A percentile compares a stretch with the other conserved stretches of the same genome.
Conservation (phyloP, 352 stramenopile genomes). For the Saprolegnia diclina region DNA sequence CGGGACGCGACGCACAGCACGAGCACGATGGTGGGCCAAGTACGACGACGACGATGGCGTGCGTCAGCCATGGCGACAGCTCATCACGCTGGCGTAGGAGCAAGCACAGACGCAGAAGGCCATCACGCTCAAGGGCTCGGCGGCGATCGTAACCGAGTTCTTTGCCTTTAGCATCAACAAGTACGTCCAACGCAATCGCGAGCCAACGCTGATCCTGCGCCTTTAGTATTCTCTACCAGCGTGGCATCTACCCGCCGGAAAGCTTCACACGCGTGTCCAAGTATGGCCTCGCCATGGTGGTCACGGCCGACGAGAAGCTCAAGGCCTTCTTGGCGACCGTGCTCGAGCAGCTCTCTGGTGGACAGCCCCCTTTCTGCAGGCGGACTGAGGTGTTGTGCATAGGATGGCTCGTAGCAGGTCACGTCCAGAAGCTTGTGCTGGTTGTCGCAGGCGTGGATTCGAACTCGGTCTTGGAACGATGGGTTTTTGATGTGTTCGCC, state of each 20-base stretch:
- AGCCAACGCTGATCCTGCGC: neutral
- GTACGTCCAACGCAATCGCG: conserved; percentile 34
- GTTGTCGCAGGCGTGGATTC: conserved; percentile 97
- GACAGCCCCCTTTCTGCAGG: conserved; percentile 4
- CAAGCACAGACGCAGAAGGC: conserved; percentile 75
- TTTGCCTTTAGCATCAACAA: conserved; percentile 99
- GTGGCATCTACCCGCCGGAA: conserved; percentile 98
- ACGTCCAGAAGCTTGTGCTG: conserved; percentile 96
- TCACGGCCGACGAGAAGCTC: conserved; percentile 95
- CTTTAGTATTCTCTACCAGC: conserved; percentile 90
- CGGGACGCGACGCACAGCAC: neutral
- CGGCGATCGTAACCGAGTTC: conserved; percentile 98
- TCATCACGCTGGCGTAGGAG: conserved; percentile 4
- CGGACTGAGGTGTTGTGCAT: neutral
- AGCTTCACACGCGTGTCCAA: conserved; percentile 97
- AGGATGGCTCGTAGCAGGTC: conserved; percentile 93
- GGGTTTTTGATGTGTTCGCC: conserved; percentile 96
- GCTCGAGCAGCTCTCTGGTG: conserved; percentile 85
- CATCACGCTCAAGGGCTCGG: conserved; percentile 98
- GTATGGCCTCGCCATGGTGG: conserved; percentile 98
- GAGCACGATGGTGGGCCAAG: conserved; percentile 1
- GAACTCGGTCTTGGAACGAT: conserved; percentile 96
- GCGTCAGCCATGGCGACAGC: neutral
- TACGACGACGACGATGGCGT: neutral
- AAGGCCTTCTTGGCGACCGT: conserved; percentile 94